Base-by-base conservation (phyloP, 352 stramenopile genomes). In the Globisporangium cystogenes region DNA sequence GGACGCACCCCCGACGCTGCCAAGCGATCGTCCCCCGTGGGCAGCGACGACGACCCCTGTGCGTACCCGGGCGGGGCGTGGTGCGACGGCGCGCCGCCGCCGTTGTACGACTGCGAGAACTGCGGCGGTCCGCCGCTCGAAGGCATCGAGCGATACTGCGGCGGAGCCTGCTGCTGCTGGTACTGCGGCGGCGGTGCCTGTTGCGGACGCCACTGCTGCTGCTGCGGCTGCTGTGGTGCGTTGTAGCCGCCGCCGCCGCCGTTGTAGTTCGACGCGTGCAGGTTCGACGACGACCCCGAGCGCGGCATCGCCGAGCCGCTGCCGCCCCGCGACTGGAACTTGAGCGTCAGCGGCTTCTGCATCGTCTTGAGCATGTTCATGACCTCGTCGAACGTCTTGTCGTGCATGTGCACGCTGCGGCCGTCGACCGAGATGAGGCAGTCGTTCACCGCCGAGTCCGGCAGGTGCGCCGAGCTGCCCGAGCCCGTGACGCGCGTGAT, bases 291-390 rank as follows among this genome's bases (percentile, higher is more conserved):
- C 24, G 59, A 59, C 1, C 53, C 49, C 21, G 57, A 51, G 24
- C 62, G 47, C 37, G 63, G 56, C 27, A 51, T 47, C 35, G 35
- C 43, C 21, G 31, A 36, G 31, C 31, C 31, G 12, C 31, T 11
- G 31, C 20, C 37, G 23, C 43, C 47, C 12, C 78, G 72, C 18
- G 76, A 66, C 54, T 94, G 79, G 59, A 95, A 95, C 62, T 88
- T 90, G 29, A 95, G 53, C 36, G 80, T 89, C 47, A 95, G 59
- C 7, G 84, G 84, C 61, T 95, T 95, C 37, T 86, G 82, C 78
- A 95, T 90, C 27, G 80, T 74, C 64, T 93, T 93, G 47, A 95
- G 76, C 68, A 92, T 77, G 27, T 69, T 70, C 84, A 95, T 95
- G 24, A 93, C 81, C 63, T 93, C 84, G 45, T 95, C 83, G 49